phyloP scores from a whole-genome alignment of 768 basidiomycete genomes.

The Leccinum fibrillosum region DNA sequence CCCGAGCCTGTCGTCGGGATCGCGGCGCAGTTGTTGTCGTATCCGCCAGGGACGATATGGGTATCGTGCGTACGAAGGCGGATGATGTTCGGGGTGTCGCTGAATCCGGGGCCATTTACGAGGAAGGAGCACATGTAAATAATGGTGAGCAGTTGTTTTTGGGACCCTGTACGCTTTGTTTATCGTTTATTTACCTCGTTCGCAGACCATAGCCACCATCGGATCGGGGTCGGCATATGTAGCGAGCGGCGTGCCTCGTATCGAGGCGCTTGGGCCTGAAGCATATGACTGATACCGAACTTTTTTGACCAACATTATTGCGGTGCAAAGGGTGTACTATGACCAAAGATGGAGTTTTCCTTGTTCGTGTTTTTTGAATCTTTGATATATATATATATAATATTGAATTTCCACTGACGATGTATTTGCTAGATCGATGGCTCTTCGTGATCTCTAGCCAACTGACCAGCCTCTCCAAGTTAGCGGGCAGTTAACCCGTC shows the following conservation, averaged over 20 bases:
- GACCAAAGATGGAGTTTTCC: conserved; percentile 58
- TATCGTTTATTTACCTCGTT: conserved; percentile 21
- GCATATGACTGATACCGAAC: neutral
- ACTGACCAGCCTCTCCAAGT: conserved; percentile 70
- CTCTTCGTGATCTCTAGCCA: conserved; percentile 74
- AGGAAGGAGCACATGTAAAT: conserved; percentile 76
- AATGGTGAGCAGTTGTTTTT: conserved; percentile 40
- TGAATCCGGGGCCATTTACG: conserved; percentile 76
- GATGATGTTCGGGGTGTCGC: conserved; percentile 52
- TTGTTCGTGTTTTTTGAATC: conserved; percentile 38
- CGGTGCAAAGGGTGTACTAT: conserved; percentile 72
- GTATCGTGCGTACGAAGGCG: conserved; percentile 51
- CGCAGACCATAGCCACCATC: conserved; percentile 52
- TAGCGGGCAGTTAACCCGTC: conserved; percentile 68
- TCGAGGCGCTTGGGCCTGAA: neutral
- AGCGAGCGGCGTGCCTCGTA: conserved; percentile 20
- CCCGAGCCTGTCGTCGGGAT: conserved; percentile 59
- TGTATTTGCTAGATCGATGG: conserved; percentile 57
- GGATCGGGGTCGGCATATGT: conserved; percentile 61
- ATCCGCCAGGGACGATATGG: conserved; percentile 61
- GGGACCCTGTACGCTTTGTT: conserved; percentile 7
- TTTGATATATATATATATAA: no score
- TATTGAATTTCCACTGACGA: conserved; percentile 3
- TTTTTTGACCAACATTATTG: conserved; percentile 61
- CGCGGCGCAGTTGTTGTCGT: conserved; percentile 69